Conservation (phyloP, 495 filamentous ascomycete species). For the Aspergillus homomorphus region DNA sequence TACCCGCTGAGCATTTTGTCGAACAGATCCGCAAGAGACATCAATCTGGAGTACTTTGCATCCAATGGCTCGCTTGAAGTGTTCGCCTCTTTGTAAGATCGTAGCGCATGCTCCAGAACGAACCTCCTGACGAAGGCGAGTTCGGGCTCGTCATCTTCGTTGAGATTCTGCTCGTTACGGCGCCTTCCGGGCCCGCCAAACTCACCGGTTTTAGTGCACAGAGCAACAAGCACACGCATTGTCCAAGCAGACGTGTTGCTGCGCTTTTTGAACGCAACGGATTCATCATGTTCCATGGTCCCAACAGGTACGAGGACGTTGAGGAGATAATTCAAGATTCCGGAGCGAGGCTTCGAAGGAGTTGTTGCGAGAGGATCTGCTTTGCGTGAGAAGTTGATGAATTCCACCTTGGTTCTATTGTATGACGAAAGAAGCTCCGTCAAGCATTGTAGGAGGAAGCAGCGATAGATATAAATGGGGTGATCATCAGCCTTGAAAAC, state of each 20-base stretch:
- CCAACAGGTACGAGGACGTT: constrained; percentile 79
- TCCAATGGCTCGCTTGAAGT: constrained; percentile 78
- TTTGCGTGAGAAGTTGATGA: constrained; percentile 96
- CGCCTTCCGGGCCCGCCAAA: constrained; percentile 39
- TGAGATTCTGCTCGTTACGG: constrained; percentile 45
- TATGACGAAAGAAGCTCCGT: constrained; percentile 91
- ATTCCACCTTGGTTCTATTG: constrained; percentile 92
- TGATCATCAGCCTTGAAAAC: constrained; percentile 90
- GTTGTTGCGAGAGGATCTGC: constrained; percentile 77
- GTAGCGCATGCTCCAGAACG: constrained; percentile 87
- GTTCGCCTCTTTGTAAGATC: constrained; percentile 87
- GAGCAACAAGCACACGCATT: constrained; percentile 75
- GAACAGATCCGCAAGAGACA: constrained; percentile 86
- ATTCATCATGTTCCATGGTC: constrained; percentile 70
- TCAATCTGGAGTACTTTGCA: constrained; percentile 78
- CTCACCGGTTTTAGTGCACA: constrained; percentile 86
- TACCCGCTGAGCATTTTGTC: constrained; percentile 83
- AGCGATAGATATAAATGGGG: constrained; percentile 92
- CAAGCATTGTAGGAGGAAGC: constrained; percentile 90
- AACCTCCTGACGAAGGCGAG: constrained; percentile 91
- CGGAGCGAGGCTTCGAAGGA: constrained; percentile 90
- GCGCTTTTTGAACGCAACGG: constrained; percentile 76
- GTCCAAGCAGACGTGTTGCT: constrained; percentile 79
- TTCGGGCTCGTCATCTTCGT: constrained; percentile 78
- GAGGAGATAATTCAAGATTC: constrained; percentile 88